Conservation (phyloP, 352 stramenopile genomes). For the Globisporangium abappressorium region DNA sequence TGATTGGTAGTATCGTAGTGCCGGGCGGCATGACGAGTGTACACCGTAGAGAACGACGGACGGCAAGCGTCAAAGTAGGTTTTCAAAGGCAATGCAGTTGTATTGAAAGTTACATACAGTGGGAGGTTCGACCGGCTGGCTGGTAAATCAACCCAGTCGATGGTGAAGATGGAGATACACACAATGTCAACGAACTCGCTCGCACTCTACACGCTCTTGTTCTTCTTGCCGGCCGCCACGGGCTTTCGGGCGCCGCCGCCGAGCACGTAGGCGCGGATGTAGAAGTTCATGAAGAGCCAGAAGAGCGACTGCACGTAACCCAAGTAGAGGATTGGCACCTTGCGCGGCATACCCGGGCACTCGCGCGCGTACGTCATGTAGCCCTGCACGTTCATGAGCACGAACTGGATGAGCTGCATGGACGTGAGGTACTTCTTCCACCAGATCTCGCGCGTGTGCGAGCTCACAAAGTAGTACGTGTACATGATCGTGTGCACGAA, state of each 20-base stretch:
- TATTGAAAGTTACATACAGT: conserved; percentile 1
- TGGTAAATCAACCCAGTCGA: neutral
- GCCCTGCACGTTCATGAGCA: conserved; percentile 78
- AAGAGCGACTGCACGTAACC: conserved; percentile 95
- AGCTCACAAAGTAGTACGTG: conserved; percentile 98
- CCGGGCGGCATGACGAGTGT: neutral
- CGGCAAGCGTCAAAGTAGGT: neutral
- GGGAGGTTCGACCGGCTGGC: neutral
- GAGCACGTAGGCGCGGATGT: conserved; percentile 54
- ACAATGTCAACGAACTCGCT: neutral
- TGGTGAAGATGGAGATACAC: neutral
- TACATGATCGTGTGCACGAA: conserved; percentile 99
- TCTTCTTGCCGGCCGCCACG: neutral
- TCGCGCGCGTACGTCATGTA: conserved; percentile 83
- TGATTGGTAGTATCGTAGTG: neutral
- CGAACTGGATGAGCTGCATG: conserved; percentile 95
- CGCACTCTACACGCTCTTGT: neutral
- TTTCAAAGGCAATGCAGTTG: neutral
- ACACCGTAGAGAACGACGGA: neutral
- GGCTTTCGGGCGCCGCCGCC: neutral
- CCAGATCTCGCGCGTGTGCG: conserved; percentile 97
- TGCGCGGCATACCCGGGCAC: conserved; percentile 73
- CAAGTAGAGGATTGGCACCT: conserved; percentile 90
- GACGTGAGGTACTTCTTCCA: conserved; percentile 97
- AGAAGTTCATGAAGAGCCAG: conserved; percentile 97